These are phyloP conservation scores for Chrysophaeum taylorii DNA, from an alignment of 352 stramenopile species.

Conservation along the genomic window DNA sequence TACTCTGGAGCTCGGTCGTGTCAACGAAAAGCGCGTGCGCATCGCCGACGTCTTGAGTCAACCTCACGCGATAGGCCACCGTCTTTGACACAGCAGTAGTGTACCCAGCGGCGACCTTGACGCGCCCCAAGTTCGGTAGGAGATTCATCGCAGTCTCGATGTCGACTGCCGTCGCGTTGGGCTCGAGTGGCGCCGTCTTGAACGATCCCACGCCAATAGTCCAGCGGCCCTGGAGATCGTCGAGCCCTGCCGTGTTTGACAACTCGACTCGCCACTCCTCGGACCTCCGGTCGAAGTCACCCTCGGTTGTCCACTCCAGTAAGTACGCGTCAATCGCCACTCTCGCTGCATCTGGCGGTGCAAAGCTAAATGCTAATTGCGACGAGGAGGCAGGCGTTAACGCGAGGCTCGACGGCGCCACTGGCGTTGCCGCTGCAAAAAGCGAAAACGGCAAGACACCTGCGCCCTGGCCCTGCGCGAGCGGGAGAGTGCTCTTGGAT, in stretches of 20 bases:
- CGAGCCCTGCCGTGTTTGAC: neutral
- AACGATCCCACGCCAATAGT: conserved; percentile 16
- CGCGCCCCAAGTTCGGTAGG: conserved; percentile 44
- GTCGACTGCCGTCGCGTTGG: conserved; percentile 34
- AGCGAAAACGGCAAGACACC: conserved; percentile 32
- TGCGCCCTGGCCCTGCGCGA: conserved; percentile 17
- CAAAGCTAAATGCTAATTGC: conserved; percentile 24
- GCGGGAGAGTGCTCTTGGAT: neutral
- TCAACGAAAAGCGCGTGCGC: neutral
- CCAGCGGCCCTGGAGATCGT: conserved; percentile 38
- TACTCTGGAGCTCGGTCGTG: neutral
- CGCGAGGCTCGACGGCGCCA: conserved; percentile 17
- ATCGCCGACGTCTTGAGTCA: neutral
- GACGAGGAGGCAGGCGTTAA: conserved; percentile 34
- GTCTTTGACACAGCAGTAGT: conserved; percentile 38
- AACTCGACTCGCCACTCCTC: conserved; percentile 4
- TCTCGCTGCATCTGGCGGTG: neutral
- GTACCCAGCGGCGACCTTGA: neutral
- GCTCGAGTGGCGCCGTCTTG: conserved; percentile 40
- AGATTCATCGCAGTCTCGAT: conserved; percentile 49
- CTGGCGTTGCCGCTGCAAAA: conserved; percentile 27
- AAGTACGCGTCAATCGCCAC: conserved; percentile 32
- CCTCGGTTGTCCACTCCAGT: conserved; percentile 43
- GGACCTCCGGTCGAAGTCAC: conserved; percentile 19
- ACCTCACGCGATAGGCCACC: neutral